Base-by-base conservation (phyloP, 768 basidiomycete species). In the Scleroderma citrinum region DNA sequence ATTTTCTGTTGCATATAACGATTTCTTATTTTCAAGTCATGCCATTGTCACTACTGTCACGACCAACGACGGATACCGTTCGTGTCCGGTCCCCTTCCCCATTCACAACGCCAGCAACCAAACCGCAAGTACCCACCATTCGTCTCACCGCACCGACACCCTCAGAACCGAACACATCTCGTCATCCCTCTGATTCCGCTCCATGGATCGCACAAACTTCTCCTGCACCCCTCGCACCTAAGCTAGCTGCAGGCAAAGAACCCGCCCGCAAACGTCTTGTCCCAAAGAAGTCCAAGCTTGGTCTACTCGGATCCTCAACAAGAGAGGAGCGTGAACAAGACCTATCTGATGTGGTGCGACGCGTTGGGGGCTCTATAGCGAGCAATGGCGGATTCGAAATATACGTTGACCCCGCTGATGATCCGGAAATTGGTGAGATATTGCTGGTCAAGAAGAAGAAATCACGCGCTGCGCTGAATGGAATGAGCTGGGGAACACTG, bases 371-470 rank as follows among this genome's bases (percentile, higher is more conserved):
- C 2, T 47, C 56, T 0, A 21, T 42, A 5, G 13, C 19, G 19
- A 32, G 14, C 30, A 26, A 5, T 2, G 13, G 23, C 41, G 41
- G 26, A 14, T 42, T 86, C 57, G 86, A 89, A 55, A 86, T 89
- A 40, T 76, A 72, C 50, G 83, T 88, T 8, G 87, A 88, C 53
- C 79, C 82, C 1, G 67, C 74, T 0, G 69, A 75, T 20, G 83
- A 86, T 56, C 77, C 80, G 0, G 85, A 85, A 19, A 69, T 82
- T 31, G 83, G 77, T 6, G 85, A 87, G 54, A 78, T 88, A 17
- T 61, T 85, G 19, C 73, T 89, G 62, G 80, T 89, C 32, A 85
- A 83, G 76, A 87, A 86, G 76, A 82, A 82, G 71, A 87, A 85
- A 56, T 80, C 78, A 1, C 68, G 87, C 1, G 71, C 72, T 0